Evolutionary conservation across 2,329 filamentous ascomycete genomes (phyloP).

Genomic region (Verticillium zaregamsianum): DNA sequence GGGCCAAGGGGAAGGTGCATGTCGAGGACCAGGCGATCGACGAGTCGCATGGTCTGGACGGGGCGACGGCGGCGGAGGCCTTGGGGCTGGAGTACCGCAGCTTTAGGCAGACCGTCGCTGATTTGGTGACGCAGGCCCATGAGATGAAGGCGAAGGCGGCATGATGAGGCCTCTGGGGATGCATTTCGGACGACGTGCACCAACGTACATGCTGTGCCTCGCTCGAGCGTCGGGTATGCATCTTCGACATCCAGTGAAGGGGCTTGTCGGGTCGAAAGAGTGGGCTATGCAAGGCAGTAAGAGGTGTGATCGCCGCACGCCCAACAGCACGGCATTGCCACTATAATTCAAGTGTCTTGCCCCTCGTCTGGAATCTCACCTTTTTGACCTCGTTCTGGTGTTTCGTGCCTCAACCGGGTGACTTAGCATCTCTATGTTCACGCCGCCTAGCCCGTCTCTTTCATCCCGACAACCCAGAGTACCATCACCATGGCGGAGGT

Average conservation of each 20-base stretch:
- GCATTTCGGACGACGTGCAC: not conserved
- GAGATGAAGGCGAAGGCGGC: slow-evolving; percentile 13
- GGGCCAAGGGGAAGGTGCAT: slow-evolving; percentile 24
- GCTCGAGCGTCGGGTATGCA: no score
- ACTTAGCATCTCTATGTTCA: no score
- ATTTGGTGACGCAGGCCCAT: slow-evolving; percentile 23
- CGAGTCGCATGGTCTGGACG: slow-evolving; percentile 36
- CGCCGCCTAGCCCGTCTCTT: no score
- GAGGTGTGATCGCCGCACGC: no score
- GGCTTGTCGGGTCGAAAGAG: no score
- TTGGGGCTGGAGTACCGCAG: slow-evolving; percentile 31
- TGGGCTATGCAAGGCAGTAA: no score
- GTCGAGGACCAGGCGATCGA: slow-evolving; percentile 29
- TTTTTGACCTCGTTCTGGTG: no score
- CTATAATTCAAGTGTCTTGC: no score
- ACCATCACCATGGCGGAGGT: not conserved
- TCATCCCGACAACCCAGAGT: not conserved
- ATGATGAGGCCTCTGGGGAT: not conserved
- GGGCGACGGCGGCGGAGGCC: slow-evolving; percentile 31
- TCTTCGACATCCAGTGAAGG: no score
- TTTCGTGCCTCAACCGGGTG: no score
- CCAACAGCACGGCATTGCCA: no score
- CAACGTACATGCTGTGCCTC: not conserved
- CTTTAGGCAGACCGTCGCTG: slow-evolving; percentile 30
- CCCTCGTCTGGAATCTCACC: no score